Percentiles rank a stretch among this genome's conserved stretches.
Conservation (phyloP, 805 yeast species). For the Nakazawaea populi region DNA sequence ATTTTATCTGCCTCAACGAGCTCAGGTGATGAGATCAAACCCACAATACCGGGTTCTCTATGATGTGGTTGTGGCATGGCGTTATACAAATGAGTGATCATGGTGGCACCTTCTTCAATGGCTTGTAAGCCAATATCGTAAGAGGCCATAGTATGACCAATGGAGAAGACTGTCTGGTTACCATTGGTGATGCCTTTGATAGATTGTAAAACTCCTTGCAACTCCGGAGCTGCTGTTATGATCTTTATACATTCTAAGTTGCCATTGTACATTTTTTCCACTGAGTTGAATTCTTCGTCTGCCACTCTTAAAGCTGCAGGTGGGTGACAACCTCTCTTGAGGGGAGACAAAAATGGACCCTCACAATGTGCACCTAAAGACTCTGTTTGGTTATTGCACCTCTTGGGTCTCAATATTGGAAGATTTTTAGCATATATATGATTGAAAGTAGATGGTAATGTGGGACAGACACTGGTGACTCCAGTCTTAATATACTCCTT, state of each 20-base stretch:
- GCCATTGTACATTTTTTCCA: conserved; percentile 34
- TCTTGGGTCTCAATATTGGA: conserved; percentile 32
- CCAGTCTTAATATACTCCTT: conserved; percentile 42
- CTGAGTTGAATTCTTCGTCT: conserved; percentile 21
- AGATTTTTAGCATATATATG: conserved; percentile 42
- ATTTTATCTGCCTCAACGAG: conserved; percentile 9
- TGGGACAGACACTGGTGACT: conserved; percentile 51
- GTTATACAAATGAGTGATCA: conserved; percentile 56
- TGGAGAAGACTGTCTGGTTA: conserved; percentile 32
- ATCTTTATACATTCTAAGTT: conserved; percentile 25
- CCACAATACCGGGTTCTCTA: conserved; percentile 52
- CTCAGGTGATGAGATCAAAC: conserved; percentile 33
- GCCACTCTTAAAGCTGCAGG: conserved; percentile 37
- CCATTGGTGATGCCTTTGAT: conserved; percentile 27
- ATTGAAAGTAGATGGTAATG: conserved; percentile 46
- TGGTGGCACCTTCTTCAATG: conserved; percentile 44
- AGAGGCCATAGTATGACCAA: conserved; percentile 41
- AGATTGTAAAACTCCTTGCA: conserved; percentile 36
- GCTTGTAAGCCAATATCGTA: conserved; percentile 32
- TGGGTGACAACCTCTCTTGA: conserved; percentile 48
- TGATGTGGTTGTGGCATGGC: conserved; percentile 61
- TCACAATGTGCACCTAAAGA: conserved; percentile 55
- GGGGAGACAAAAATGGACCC: conserved; percentile 48
- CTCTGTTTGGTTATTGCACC: conserved; percentile 30
- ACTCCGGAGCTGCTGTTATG: conserved; percentile 47